Conservation (phyloP, 257 asterid species). For the Cruciata laevipes region DNA sequence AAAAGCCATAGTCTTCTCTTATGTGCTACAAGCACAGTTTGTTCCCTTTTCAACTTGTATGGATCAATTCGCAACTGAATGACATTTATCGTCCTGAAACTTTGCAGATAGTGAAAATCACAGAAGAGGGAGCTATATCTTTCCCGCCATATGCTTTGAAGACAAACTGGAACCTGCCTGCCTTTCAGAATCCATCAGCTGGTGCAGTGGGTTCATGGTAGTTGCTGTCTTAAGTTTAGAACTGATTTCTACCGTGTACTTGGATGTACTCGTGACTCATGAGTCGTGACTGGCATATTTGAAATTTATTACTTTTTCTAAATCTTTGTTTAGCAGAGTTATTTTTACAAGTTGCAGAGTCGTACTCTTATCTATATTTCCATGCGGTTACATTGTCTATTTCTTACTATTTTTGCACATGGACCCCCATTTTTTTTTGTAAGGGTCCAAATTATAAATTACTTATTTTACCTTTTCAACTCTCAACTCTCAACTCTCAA, state of each 20-base stretch:
- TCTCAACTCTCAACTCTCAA: too few relatives aligned
- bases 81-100: constrained; percentile 7
- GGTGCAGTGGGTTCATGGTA: constrained; percentile 98
- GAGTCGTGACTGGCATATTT: background rate
- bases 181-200: constrained; percentile 76
- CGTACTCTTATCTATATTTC: too few relatives aligned
- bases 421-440: too few relatives aligned
- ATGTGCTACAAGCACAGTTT: background rate
- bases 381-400: too few relatives aligned
- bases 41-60: background rate
- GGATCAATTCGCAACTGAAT: background rate
- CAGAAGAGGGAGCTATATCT: constrained; percentile 67
- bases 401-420: too few relatives aligned
- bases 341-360: background rate
- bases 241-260: background rate
- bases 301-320: background rate
- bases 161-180: constrained; percentile 78
- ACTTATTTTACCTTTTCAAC: too few relatives aligned
- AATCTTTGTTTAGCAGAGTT: background rate
- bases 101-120: constrained; percentile 85
- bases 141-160: constrained; percentile 74
- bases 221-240: background rate
- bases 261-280: too few relatives aligned
- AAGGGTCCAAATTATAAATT: too few relatives aligned
- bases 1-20: background rate